Percentiles rank a stretch among this genome's conserved stretches.
Evolutionary conservation across 768 basidiomycete species (phyloP).

Genomic region (Favolaschia claudopus): DNA sequence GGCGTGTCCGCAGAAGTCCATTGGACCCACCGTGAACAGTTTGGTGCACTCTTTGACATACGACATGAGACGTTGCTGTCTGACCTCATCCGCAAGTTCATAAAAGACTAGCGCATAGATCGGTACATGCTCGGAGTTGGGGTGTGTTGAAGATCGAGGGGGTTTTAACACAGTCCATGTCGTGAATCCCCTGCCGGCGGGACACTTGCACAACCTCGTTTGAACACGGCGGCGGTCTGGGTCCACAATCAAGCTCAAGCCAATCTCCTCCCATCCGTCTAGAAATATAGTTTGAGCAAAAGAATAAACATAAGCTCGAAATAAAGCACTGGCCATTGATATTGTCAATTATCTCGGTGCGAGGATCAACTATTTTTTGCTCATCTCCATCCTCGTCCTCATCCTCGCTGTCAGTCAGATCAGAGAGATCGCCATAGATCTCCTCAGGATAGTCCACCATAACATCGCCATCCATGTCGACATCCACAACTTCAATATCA

Average conservation of each 20-base stretch:
- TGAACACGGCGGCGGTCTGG: background rate
- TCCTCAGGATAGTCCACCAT: too few species aligned
- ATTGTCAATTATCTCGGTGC: too few species aligned
- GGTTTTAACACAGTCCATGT: background rate
- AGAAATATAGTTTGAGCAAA: too few species aligned
- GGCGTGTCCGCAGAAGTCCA: constrained; percentile 1
- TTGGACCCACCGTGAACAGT: background rate
- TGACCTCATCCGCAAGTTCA: background rate
- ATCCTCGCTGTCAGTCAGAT: too few species aligned
- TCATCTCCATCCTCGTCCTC: too few species aligned
- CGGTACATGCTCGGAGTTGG: too few species aligned
- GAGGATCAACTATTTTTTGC: too few species aligned
- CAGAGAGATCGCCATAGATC: too few species aligned
- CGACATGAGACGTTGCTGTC: background rate
- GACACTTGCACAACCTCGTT: background rate
- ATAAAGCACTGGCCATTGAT: too few species aligned
- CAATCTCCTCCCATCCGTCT: background rate
- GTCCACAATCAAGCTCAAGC: background rate
- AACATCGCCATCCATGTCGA: too few species aligned
- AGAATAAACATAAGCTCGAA: too few species aligned
- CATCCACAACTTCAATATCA: too few species aligned
- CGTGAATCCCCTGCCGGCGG: background rate
- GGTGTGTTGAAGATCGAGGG: background rate
- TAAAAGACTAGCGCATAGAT: background rate
- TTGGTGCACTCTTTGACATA: background rate